These are phyloP conservation scores for Hanseniaspora jakobsenii DNA, from an alignment of 805 yeast genomes.

Conservation along the genomic window DNA sequence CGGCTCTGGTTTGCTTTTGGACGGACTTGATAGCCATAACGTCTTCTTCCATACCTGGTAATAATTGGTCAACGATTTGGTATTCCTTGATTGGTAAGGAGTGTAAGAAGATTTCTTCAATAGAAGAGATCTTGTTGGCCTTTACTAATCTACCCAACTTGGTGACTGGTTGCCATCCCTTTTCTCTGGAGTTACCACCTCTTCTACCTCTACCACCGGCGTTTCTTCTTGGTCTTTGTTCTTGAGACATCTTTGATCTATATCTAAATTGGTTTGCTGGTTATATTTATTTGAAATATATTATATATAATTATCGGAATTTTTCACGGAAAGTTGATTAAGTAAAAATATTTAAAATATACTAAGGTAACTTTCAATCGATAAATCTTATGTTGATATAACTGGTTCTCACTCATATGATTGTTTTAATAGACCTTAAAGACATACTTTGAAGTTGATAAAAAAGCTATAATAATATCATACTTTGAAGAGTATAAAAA, in stretches of 20 bases:
- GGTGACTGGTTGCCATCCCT: constrained; percentile 99
- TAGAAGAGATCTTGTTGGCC: constrained; percentile 92
- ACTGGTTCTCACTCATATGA: not conserved
- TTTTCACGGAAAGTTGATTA: constrained; percentile 41
- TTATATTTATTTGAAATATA: constrained; percentile 16
- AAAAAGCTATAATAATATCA: too few species aligned
- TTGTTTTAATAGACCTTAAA: not conserved
- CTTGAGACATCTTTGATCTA: constrained; percentile 28
- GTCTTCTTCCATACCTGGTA: constrained; percentile 94
- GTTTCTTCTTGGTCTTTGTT: constrained; percentile 39
- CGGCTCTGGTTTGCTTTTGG: constrained; percentile 99
- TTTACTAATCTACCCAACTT: constrained; percentile 99
- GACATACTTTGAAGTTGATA: too few species aligned
- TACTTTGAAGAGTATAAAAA: too few species aligned
- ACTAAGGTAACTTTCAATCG: constrained; percentile 40
- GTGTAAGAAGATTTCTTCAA: constrained; percentile 98
- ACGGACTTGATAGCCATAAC: constrained; percentile 99
- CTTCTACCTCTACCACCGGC: constrained; percentile 53
- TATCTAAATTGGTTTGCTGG: constrained; percentile 16
- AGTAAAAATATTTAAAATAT: not conserved
- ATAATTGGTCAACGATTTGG: constrained; percentile 94
- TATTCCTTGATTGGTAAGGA: constrained; percentile 98
- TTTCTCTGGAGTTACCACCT: constrained; percentile 77
- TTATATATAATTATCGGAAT: constrained; percentile 40
- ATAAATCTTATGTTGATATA: constrained; percentile 19